Evolutionary conservation across 2,329 filamentous ascomycete species (phyloP), one percentile per base, ranked within the genome.

Genomic region (Beauveria medogensis): DNA sequence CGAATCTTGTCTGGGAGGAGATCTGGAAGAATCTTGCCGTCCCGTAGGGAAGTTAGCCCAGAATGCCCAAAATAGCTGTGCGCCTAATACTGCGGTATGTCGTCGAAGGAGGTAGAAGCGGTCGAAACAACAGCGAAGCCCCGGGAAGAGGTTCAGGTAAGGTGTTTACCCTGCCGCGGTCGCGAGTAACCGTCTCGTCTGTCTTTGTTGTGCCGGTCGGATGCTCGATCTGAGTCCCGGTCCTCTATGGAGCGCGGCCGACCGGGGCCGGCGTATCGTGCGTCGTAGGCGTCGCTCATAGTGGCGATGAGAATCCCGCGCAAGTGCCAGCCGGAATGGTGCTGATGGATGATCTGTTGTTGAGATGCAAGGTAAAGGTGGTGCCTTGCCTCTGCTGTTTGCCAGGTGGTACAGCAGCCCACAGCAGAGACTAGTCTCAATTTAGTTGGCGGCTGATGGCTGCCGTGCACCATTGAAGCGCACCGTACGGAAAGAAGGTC

Each of bases 91-190:
- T 48, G 50, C 48, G 22, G 10, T 34, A n/a, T 50, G 34, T 51
- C 24, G 20, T 59, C 57, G 40, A 30, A 53, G 20, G 24, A 34
- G 44, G 34, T 30, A 20, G 26, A 53, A 24, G 18, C 14, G 50
- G 20, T 51, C 18, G 22, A 22, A 46, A 59, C 18, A 43, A 52
- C 18, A 46, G 24, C 24, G 22, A 30, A 57, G 30, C 22, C 14
- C 6, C 28, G n/a, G 55, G 66, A 67, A 53, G 46, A 54, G 67
- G 67, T 70, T 66, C 72, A 69, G 71, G 72, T 68, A 69, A 65
- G 71, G 70, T 70, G 70, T 77, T 78, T 78, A 78, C 76, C 79
- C 76, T 81, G 78, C 76, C 77, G 75, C 74, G 75, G 74, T 73
- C 73, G 77, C 69, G 75, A 72, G 71, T 74, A 72, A 67, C 76